phyloP scores from a whole-genome alignment of 768 basidiomycete genomes.

The Lentinula edodes region DNA sequence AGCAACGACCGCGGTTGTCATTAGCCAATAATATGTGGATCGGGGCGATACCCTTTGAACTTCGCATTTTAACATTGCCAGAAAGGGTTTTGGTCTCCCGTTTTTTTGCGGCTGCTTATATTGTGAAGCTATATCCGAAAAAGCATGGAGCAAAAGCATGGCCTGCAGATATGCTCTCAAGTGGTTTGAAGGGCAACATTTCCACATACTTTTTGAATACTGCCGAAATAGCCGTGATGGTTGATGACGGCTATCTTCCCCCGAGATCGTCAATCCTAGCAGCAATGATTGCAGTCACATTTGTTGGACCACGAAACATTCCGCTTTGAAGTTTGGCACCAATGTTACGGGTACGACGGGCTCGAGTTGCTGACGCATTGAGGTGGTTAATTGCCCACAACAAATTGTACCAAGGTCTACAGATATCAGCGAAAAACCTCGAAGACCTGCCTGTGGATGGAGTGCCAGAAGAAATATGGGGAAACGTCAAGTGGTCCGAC shows the following conservation, averaged over 20 bases:
- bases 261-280: constrained; percentile 19
- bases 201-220: constrained; percentile 21
- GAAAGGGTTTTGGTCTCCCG: constrained; percentile 3
- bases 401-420: constrained; percentile 23
- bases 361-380: constrained; percentile 22
- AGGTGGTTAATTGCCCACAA: constrained; percentile 28
- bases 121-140: constrained; percentile 30
- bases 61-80: neutral
- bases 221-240: constrained; percentile 23
- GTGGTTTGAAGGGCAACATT: constrained; percentile 29
- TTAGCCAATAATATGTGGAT: constrained; percentile 10
- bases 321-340: constrained; percentile 20
- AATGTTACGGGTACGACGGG: constrained; percentile 26
- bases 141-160: neutral
- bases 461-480: constrained; percentile 20
- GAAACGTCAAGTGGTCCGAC: neutral
- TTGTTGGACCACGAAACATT: constrained; percentile 22
- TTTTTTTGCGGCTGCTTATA: constrained; percentile 23
- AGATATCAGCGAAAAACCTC: constrained; percentile 16
- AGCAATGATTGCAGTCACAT: constrained; percentile 26
- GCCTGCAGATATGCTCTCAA: constrained; percentile 11
- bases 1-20: too few species aligned
- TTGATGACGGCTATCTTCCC: constrained; percentile 29
- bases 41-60: constrained; percentile 1
- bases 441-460: constrained; percentile 23